Conservation (phyloP, 345 rosid genomes). For the Melastoma malabathricum region DNA sequence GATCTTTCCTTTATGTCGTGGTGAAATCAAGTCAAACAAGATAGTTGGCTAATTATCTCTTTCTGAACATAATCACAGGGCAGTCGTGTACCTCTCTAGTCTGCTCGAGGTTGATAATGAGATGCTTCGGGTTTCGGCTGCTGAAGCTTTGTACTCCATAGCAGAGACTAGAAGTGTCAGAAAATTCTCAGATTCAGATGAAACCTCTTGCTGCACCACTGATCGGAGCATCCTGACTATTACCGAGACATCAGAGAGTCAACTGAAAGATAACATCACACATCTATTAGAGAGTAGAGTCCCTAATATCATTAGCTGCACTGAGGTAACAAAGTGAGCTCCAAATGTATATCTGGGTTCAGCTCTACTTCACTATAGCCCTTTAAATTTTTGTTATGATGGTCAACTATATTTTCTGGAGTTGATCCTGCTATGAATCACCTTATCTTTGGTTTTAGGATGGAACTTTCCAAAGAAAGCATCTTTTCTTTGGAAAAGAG, state of each 20-base stretch:
- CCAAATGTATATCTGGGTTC: neutral
- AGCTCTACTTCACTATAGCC: neutral
- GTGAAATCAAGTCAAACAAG: neutral
- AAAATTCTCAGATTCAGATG: constrained; percentile 4
- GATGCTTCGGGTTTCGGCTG: constrained; percentile 2
- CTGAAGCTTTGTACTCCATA: constrained; percentile 9
- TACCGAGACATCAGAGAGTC: no score
- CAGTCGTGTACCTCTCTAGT: constrained; percentile 8
- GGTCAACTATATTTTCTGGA: neutral
- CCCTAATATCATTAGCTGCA: neutral
- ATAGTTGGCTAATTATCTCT: neutral
- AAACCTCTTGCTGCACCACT: neutral
- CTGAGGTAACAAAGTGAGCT: constrained; percentile 4
- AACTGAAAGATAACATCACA: neutral
- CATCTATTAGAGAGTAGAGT: constrained; percentile 1
- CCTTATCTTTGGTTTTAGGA: constrained; percentile 1
- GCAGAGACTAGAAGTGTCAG: constrained; percentile 4
- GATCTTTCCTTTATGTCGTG: neutral
- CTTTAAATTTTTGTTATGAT: no score
- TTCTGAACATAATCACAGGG: constrained; percentile 2
- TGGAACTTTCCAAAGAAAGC: neutral
- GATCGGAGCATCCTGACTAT: no score
- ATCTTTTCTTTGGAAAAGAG: constrained; percentile 2
- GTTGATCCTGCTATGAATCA: neutral
- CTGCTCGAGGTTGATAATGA: constrained; percentile 6